phyloP scores from a whole-genome alignment of 2,329 filamentous ascomycete genomes.

The Colletotrichum graminicola region DNA sequence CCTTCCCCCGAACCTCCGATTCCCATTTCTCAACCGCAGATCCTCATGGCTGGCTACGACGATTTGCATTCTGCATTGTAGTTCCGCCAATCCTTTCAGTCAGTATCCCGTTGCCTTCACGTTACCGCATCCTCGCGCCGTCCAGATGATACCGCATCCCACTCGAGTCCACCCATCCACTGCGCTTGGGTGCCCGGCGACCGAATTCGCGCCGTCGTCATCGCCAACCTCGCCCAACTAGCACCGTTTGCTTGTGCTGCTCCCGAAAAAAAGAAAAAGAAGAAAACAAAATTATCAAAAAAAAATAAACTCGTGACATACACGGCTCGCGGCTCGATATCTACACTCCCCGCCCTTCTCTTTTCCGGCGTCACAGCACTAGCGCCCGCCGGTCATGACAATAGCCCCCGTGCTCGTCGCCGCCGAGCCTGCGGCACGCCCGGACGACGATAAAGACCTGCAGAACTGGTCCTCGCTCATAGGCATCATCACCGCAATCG shows the following conservation, averaged over 20 bases:
- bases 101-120: slow-evolving; percentile 7
- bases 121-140: slow-evolving; percentile 12
- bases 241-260: slow-evolving; percentile 13
- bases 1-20: neutral
- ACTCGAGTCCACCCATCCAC: slow-evolving; percentile 33
- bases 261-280: neutral
- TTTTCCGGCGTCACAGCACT: slow-evolving; percentile 4
- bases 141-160: slow-evolving; percentile 39
- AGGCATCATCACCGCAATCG: slow-evolving; percentile 92
- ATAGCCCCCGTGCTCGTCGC: slow-evolving; percentile 28
- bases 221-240: slow-evolving; percentile 35
- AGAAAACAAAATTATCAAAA: neutral
- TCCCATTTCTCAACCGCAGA: slow-evolving; percentile 24
- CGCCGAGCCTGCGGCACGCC: slow-evolving; percentile 35
- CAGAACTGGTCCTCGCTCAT: slow-evolving; percentile 92
- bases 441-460: slow-evolving; percentile 60
- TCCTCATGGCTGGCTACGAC: slow-evolving; percentile 38
- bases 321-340: slow-evolving; percentile 7
- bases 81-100: neutral
- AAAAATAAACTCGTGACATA: slow-evolving; percentile 17
- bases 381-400: slow-evolving; percentile 25
- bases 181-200: slow-evolving; percentile 38
- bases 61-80: slow-evolving; percentile 30
- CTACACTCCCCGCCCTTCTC: neutral
- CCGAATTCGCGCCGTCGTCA: slow-evolving; percentile 26